phyloP scores from a whole-genome alignment of 768 basidiomycete genomes.

The Russula ochroleuca region DNA sequence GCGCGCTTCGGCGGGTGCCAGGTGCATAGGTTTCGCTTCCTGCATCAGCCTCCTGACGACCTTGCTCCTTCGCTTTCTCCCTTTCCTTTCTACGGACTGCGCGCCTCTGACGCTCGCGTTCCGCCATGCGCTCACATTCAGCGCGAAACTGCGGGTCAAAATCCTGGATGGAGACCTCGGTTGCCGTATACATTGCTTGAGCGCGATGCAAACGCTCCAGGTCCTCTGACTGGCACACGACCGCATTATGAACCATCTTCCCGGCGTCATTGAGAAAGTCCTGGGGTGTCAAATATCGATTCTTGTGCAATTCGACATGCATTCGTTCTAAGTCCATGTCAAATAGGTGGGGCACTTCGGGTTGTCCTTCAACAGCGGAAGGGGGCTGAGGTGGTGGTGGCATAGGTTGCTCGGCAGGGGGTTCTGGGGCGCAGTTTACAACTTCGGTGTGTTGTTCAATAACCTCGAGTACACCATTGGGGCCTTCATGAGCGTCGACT shows the following conservation, averaged over 20 bases:
- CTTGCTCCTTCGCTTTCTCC: slow-evolving; percentile 36
- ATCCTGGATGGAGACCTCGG: slow-evolving; percentile 80
- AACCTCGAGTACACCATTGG: slow-evolving; percentile 45
- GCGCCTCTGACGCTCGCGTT: slow-evolving; percentile 61
- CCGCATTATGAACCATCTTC: slow-evolving; percentile 75
- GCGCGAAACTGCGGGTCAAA: slow-evolving; percentile 72
- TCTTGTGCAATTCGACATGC: slow-evolving; percentile 78
- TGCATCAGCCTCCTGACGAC: slow-evolving; percentile 34
- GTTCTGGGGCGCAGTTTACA: slow-evolving; percentile 9
- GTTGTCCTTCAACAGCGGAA: slow-evolving; percentile 36
- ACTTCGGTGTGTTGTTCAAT: slow-evolving; percentile 36
- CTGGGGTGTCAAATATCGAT: slow-evolving; percentile 80
- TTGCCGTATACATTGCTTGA: slow-evolving; percentile 82
- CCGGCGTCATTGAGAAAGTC: slow-evolving; percentile 82
- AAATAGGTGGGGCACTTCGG: slow-evolving; percentile 52
- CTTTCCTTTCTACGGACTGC: slow-evolving; percentile 41
- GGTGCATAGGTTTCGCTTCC: slow-evolving; percentile 39
- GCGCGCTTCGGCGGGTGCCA: slow-evolving; percentile 64
- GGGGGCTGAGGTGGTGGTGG: slow-evolving; percentile 25
- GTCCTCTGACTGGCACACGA: slow-evolving; percentile 56
- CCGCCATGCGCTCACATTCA: slow-evolving; percentile 89
- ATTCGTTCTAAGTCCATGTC: slow-evolving; percentile 93
- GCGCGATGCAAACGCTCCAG: slow-evolving; percentile 74
- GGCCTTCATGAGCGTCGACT: slow-evolving; percentile 37
- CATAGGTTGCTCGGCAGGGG: slow-evolving; percentile 21